A percentile compares a stretch with the other conserved stretches of the same genome.
These are phyloP conservation scores for Plantago major DNA, from an alignment of 257 asterid species.

Conservation along the genomic window DNA sequence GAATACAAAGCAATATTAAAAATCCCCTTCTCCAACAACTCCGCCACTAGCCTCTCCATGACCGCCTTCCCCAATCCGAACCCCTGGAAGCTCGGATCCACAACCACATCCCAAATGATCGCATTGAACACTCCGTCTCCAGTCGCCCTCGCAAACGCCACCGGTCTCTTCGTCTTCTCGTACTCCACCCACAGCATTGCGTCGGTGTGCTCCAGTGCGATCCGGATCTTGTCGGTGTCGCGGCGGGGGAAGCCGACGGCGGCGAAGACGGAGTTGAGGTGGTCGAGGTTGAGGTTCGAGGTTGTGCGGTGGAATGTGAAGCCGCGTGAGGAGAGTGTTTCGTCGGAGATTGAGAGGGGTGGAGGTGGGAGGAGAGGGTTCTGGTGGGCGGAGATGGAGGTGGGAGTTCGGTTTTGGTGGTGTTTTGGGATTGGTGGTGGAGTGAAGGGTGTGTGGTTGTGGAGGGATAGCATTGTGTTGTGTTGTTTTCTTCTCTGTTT, in stretches of 20 bases:
- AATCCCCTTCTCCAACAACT: conserved; percentile 67
- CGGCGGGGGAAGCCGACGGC: conserved; percentile 92
- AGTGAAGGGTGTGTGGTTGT: conserved; percentile 34
- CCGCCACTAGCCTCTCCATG: conserved; percentile 70
- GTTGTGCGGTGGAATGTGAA: conserved; percentile 65
- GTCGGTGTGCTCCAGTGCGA: conserved; percentile 83
- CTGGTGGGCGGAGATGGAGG: conserved; percentile 29
- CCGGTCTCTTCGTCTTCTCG: conserved; percentile 61
- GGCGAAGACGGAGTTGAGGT: conserved; percentile 70
- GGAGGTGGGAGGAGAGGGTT: conserved; percentile 2
- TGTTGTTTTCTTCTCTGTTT: not conserved
- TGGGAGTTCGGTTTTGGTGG: conserved; percentile 23
- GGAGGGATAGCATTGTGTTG: conserved; percentile 45
- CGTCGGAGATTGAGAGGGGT: conserved; percentile 49
- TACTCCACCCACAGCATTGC: conserved; percentile 75
- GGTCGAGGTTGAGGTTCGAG: conserved; percentile 64
- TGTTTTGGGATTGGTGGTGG: conserved; percentile 24
- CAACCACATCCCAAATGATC: conserved; percentile 95
- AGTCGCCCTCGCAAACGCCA: conserved; percentile 96
- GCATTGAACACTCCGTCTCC: conserved; percentile 94
- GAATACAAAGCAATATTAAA: conserved; percentile 74
- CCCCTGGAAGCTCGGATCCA: conserved; percentile 95
- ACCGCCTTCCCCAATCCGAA: conserved; percentile 90
- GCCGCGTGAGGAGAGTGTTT: conserved; percentile 59
- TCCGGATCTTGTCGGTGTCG: conserved; percentile 64